These are phyloP conservation scores for Claviceps monticola DNA, from an alignment of 2,329 filamentous ascomycete genomes.

Conservation along the genomic window DNA sequence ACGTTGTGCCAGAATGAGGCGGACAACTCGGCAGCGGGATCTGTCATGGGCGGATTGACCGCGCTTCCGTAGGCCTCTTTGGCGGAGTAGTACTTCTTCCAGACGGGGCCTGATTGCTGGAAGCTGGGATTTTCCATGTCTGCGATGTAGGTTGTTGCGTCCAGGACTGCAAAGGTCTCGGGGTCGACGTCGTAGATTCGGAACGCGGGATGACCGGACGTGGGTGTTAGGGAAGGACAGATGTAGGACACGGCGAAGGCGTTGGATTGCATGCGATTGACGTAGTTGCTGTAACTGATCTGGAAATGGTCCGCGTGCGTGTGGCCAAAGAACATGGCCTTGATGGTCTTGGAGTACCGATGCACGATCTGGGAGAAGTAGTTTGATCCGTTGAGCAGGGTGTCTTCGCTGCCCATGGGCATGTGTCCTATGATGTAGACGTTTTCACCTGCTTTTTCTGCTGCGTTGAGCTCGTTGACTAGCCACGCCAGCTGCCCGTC, in stretches of 20 bases:
- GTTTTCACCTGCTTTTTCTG: constrained; percentile 34
- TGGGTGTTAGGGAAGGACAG: constrained; percentile 38
- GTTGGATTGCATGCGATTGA: constrained; percentile 22
- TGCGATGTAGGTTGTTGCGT: constrained; percentile 39
- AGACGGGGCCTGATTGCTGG: constrained; percentile 28
- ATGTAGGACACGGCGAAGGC: constrained; percentile 37
- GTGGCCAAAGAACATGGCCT: constrained; percentile 41
- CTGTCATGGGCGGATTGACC: constrained; percentile 23
- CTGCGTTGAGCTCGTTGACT: constrained; percentile 34
- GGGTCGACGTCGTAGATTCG: constrained; percentile 44
- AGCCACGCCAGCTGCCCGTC: constrained; percentile 39
- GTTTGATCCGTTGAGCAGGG: constrained; percentile 36
- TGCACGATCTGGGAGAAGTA: constrained; percentile 38
- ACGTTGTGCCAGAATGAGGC: constrained; percentile 45
- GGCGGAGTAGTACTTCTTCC: constrained; percentile 41
- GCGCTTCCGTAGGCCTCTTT: constrained; percentile 35
- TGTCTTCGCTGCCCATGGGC: constrained; percentile 33
- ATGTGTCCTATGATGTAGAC: constrained; percentile 46
- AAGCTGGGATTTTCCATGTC: constrained; percentile 31
- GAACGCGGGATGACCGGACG: constrained; percentile 39
- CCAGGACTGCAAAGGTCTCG: constrained; percentile 38
- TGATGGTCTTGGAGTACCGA: constrained; percentile 38
- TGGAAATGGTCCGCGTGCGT: constrained; percentile 43
- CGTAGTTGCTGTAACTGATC: constrained; percentile 37
- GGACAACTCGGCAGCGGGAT: constrained; percentile 29